Percentiles rank a stretch among this genome's conserved stretches.
These are phyloP conservation scores for Discostella pseudostelligera DNA, from an alignment of 108 stramenopile genomes.

Conservation along the genomic window DNA sequence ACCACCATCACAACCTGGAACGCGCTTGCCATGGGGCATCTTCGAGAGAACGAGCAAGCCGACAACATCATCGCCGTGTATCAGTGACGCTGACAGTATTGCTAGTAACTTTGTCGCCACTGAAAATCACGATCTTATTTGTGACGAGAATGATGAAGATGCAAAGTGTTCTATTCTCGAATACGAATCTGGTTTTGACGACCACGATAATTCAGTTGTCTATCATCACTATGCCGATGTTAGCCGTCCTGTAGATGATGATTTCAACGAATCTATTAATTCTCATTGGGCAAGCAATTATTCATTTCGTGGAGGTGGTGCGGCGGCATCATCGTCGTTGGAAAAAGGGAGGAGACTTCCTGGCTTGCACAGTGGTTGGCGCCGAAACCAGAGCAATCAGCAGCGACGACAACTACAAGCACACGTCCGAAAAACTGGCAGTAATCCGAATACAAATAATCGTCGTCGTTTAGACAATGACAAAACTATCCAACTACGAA, in stretches of 20 bases:
- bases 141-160: too few relatives aligned
- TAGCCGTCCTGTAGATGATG: too few relatives aligned
- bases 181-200: neutral
- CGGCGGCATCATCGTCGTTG: neutral
- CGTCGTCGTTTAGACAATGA: neutral
- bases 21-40: neutral
- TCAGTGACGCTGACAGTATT: neutral
- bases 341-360: neutral
- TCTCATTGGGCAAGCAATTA: neutral
- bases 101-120: neutral
- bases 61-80: neutral
- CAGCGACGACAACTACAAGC: neutral
- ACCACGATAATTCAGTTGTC: too few relatives aligned
- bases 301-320: neutral
- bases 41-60: neutral
- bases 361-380: neutral
- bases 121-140: too few relatives aligned
- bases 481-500: constrained; percentile 3
- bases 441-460: neutral
- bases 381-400: neutral
- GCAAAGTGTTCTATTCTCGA: neutral
- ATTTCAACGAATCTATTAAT: too few relatives aligned
- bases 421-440: too few relatives aligned
- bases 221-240: too few relatives aligned
- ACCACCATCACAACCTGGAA: neutral